Evolutionary conservation across 1,139 yeast species (phyloP), one percentile per base, ranked within the genome.

Genomic region (Yamadazyma epiphylla): DNA sequence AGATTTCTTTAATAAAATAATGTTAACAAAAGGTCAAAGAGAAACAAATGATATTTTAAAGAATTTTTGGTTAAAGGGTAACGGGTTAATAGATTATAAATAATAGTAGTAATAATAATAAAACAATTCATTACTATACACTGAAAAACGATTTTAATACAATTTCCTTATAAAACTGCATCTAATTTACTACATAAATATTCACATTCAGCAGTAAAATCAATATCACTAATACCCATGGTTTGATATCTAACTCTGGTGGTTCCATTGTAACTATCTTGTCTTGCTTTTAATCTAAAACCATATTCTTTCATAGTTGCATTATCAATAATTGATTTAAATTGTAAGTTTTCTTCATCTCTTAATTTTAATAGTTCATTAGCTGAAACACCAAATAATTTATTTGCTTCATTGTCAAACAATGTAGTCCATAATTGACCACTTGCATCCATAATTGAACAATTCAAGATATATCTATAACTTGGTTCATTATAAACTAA

Each of bases 381-480:
- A 1, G 97, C 98, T 20, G 77, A 59, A 26, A 68, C 59, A 3
- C 88, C 91, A 32, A 91, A 60, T 28, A 94, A 58, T 41, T 67
- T 65, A 28, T 66, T 69, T 1, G 94, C 97, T 43, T 82, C 84
- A 21, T 82, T 91, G 53, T 91, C 95, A 51, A 94, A 94, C 34
- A 85, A 66, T 0, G 95, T 82, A 21, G 85, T 63, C 95, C 96
- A 88, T 39, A 88, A 60, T 54, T 83, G 91, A 15, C 89, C 94
- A 3, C 94, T 71, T 38, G 71, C 68, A 55, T 94, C 99, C 51
- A 79, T 71, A 9, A 88, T 73, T 3, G 87, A 75, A 31, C 80
- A 60, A 15, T 81, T 79, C 44, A 89, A 57, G 35, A 89, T 78
- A 47, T 84, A 94, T 53, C 97, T 75, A 60, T 84, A 80, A 29